Conservation (phyloP, 2,329 filamentous ascomycete species). For the Aspergillus vadensis region DNA sequence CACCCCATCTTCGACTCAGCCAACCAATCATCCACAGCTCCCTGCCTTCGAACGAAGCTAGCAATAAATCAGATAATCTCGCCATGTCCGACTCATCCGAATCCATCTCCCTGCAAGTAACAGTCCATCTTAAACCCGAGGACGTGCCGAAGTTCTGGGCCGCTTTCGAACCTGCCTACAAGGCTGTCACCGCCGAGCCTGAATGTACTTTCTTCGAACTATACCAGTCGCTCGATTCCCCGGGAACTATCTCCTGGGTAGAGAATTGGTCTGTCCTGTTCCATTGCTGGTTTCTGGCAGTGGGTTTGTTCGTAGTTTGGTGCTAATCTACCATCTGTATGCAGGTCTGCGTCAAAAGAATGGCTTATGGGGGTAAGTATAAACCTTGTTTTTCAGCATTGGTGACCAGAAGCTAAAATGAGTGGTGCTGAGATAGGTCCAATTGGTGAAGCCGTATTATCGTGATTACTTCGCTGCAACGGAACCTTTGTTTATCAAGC, state of each 20-base stretch:
- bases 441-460: conserved; percentile 48
- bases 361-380: conserved; percentile 32
- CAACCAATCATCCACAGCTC: too few species aligned
- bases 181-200: conserved; percentile 46
- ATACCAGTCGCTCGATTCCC: conserved; percentile 39
- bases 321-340: background rate
- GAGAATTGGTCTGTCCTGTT: conserved; percentile 42
- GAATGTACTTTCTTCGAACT: conserved; percentile 51
- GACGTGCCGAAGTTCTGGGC: conserved; percentile 34
- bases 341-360: conserved; percentile 29
- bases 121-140: conserved; percentile 27
- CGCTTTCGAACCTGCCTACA: conserved; percentile 43
- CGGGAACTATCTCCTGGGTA: conserved; percentile 44
- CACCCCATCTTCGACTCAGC: too few species aligned
- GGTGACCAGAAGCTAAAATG: background rate
- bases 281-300: background rate
- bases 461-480: conserved; percentile 44
- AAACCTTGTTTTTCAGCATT: too few species aligned
- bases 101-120: conserved; percentile 21
- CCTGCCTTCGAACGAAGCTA: too few species aligned
- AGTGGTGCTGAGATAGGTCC: conserved; percentile 23
- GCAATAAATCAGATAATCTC: too few species aligned
- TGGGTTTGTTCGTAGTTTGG: background rate
- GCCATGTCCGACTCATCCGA: too few species aligned
- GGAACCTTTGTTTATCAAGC: conserved; percentile 45